These are phyloP conservation scores for Boletus coccyginus DNA, from an alignment of 768 basidiomycete species.

Conservation along the genomic window DNA sequence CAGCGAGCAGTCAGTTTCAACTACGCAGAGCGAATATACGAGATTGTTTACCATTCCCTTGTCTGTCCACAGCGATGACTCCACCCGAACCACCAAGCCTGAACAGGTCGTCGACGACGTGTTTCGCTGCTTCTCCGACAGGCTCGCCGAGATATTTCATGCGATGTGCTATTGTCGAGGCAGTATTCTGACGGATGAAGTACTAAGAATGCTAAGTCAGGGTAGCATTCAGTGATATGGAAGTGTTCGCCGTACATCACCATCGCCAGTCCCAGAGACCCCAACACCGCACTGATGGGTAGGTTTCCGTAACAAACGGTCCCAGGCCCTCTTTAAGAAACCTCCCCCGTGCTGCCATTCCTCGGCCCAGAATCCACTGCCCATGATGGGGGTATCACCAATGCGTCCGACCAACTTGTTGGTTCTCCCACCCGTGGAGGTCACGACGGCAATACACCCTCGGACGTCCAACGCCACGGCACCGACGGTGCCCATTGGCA, in stretches of 20 bases:
- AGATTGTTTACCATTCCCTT: constrained; percentile 57
- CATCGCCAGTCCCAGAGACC: constrained; percentile 83
- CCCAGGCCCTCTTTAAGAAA: constrained; percentile 37
- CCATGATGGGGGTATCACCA: constrained; percentile 82
- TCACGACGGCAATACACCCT: constrained; percentile 70
- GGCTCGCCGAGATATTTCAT: constrained; percentile 60
- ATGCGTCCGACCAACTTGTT: constrained; percentile 82
- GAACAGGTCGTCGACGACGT: constrained; percentile 57
- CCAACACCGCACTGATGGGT: constrained; percentile 49
- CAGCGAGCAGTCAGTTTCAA: not conserved
- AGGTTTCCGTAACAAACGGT: constrained; percentile 35
- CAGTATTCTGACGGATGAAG: constrained; percentile 71
- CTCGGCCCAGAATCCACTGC: constrained; percentile 81
- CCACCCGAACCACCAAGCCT: constrained; percentile 67
- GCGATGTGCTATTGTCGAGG: constrained; percentile 62
- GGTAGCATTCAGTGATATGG: not conserved
- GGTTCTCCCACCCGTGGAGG: constrained; percentile 79
- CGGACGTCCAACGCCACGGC: constrained; percentile 75
- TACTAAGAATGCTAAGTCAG: constrained; percentile 43
- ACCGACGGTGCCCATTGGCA: constrained; percentile 79
- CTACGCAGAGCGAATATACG: constrained; percentile 5
- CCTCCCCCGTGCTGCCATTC: constrained; percentile 54
- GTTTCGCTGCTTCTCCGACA: constrained; percentile 50
- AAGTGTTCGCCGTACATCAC: constrained; percentile 54
- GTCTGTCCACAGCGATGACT: constrained; percentile 66